Evolutionary conservation across 2,329 filamentous ascomycete species (phyloP), one percentile per base, ranked within the genome.

Genomic region (Apiospora saccharicola): DNA sequence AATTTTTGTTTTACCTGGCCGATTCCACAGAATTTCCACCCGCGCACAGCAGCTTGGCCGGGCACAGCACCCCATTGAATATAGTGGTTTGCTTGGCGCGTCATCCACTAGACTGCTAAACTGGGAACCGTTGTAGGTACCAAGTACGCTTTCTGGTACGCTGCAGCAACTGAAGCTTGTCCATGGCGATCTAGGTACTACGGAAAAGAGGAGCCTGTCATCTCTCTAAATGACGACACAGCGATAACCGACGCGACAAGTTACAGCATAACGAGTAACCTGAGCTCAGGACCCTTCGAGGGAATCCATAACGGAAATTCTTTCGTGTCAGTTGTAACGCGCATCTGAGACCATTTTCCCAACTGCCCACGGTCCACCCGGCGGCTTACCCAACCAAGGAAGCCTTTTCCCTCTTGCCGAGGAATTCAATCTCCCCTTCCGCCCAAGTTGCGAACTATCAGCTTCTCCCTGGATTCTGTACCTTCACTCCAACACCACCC

Each of bases 151-250:
- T n/a, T n/a, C n/a, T n/a, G n/a, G n/a, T 41, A 37, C 57, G 57
- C 53, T 61, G 53, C 53, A 61, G 53, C 53, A 37, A 61, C 14
- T 61, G 53, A 61, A 61, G 53, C 53, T 61, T 61, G 53, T 37
- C 12, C 30, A 22, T 30, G 26, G 51, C 26, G 51, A 57, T 30
- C 51, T 57, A n/a, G n/a, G n/a, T n/a, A 16, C 51, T 16, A 34
- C 26, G 51, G 51, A 57, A 57, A 57, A 57, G 51, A 34, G 53
- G 57, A 41, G 4, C 34, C 34, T n/a, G 30, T 41, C 34, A 41
- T 64, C 22, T 41, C 57, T 64, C 57, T n/a, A 64, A 64, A 64
- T 64, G 57, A 64, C 57, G 57, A 64, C 57, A 64, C 57, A 41
- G 19, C n/a, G 19, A 41, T 22, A 41, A 14, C 26, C 5, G 26